Base-by-base conservation (phyloP, 2,329 filamentous ascomycete genomes). In the Coniochaeta prunicola region DNA sequence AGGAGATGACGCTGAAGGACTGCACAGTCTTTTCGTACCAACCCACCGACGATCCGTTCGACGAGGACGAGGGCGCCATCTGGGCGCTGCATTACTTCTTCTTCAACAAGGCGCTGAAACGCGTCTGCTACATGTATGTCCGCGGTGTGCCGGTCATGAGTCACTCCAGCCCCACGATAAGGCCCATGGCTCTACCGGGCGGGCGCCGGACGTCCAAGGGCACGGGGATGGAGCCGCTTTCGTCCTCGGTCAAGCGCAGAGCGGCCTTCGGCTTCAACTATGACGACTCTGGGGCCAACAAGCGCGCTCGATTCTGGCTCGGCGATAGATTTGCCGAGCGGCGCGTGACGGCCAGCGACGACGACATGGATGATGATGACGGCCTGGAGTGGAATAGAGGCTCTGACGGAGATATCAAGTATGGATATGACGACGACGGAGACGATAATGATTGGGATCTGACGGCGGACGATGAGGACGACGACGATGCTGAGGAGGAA, bases 1-100 rank as follows among this genome's bases (percentile, higher is more conserved):
- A 94, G 70, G 92, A 97, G 73, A 97, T 99, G 92, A 86, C 85
- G 56, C 81, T 97, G 48, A 87, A 90, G 65, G 88, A 96, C 65
- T 99, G 94, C 75, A 88, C 87, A 59, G 86, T 93, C 62, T 97
- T 96, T 73, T 89, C 88, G 59, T 99, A 96, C 75, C 85, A 89
- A 57, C 94, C 94, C 0, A 88, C 91, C 42, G 90, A 92, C 61
- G 92, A 96, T 68, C 91, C 92, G 0, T 96, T 96, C 67, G 89
- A 92, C 66, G 92, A 92, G 63, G 92, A 96, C 62, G 92, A 97
- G 69, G 90, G 91, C 62, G 89, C 92, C 10, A 92, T 99, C 62
- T 99, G 93, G 93, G 92, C 90, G 56, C 81, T 92, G 62, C 92
- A 97, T 72, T 97, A 96, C 74, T 96, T 99, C 78, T 96, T 97